Evolutionary conservation across 2,329 filamentous ascomycete species (phyloP), one percentile per base, ranked within the genome.

Genomic region (Sarocladium brachiariae): DNA sequence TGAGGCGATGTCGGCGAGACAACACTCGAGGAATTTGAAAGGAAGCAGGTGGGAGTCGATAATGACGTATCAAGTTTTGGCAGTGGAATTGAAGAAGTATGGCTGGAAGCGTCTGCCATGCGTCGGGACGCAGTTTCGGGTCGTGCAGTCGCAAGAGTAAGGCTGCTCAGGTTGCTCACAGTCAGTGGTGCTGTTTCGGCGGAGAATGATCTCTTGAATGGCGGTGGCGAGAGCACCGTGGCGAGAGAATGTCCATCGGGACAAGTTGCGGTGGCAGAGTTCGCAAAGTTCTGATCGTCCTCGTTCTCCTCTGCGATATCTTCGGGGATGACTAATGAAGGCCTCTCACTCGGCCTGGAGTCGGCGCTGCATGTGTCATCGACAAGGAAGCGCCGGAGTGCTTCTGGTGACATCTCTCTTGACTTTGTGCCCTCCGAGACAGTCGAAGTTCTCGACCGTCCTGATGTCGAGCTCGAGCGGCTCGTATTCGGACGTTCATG

Each of bases 211-310:
- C 73, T 70, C 54, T 70, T 70, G 38, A 70, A 68, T 0, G 78
- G 78, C 1, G 78, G 77, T 8, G 78, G 77, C 2, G 78, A 80
- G 14, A 81, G 63, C 35, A 68, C 64, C 1, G 75, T 77, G 18
- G 67, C 61, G 52, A 70, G 74, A 1, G 69, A 61, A 19, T 69
- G 65, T 2, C 53, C 67, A 50, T 80, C 77, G 21, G 30, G 46
- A 5, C 30, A 49, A n/a, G 21, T 25, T 0, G 72, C 72, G 6
- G 64, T 58, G 3, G 74, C 71, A 1, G 75, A 74, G 3, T 70
- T 73, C n/a, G 78, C 78, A 57, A 84, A 83, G 64, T 83, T 83
- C 55, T 81, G 77, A 56, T 83, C 79, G 54, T 83, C 78, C 47
- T 82, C 67, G 23, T 64, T 53, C 51, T 73, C 68, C 35, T 62